Conservation (phyloP, 1,284 basidiomycete genomes). For the Fomitopsis palustris region DNA sequence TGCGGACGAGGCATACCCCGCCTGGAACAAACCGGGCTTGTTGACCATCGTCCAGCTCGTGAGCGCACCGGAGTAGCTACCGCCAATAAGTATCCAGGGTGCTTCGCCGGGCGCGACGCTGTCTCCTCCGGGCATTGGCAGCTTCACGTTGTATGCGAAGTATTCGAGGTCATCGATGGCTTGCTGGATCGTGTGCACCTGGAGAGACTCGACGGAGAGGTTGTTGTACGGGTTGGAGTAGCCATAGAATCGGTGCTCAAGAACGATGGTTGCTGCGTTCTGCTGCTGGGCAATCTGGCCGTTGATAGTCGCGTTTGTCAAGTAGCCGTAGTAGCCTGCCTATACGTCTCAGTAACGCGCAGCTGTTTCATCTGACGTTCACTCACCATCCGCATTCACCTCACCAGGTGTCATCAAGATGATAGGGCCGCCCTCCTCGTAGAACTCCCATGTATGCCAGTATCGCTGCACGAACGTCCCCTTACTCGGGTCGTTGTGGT, state of each 20-base stretch:
- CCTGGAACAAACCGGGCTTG: slow-evolving; percentile 62
- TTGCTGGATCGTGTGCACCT: slow-evolving; percentile 64
- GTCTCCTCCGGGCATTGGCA: slow-evolving; percentile 66
- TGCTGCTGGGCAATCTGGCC: slow-evolving; percentile 67
- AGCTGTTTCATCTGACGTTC: slow-evolving; percentile 1
- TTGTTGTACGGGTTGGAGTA: slow-evolving; percentile 56
- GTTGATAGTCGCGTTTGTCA: slow-evolving; percentile 62
- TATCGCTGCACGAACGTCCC: slow-evolving; percentile 78
- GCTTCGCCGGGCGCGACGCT: slow-evolving; percentile 51
- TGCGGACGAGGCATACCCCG: slow-evolving; percentile 68
- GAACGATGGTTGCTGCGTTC: slow-evolving; percentile 56
- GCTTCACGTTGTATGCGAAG: slow-evolving; percentile 61
- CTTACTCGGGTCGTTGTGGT: slow-evolving; percentile 64
- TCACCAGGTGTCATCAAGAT: slow-evolving; percentile 55
- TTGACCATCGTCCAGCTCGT: slow-evolving; percentile 71
- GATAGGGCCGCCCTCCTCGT: slow-evolving; percentile 66
- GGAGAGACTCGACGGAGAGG: slow-evolving; percentile 55
- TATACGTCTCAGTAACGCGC: not conserved
- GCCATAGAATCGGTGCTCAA: slow-evolving; percentile 57
- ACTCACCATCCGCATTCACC: slow-evolving; percentile 38
- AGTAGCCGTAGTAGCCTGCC: slow-evolving; percentile 50
- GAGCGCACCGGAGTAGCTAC: slow-evolving; percentile 68
- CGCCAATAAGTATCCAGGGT: slow-evolving; percentile 70
- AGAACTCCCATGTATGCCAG: slow-evolving; percentile 64
- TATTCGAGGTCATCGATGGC: slow-evolving; percentile 69